A percentile compares a stretch with the other conserved stretches of the same genome.
Evolutionary conservation across 805 yeast species (phyloP).

Genomic region (Nakazawaea holstii): DNA sequence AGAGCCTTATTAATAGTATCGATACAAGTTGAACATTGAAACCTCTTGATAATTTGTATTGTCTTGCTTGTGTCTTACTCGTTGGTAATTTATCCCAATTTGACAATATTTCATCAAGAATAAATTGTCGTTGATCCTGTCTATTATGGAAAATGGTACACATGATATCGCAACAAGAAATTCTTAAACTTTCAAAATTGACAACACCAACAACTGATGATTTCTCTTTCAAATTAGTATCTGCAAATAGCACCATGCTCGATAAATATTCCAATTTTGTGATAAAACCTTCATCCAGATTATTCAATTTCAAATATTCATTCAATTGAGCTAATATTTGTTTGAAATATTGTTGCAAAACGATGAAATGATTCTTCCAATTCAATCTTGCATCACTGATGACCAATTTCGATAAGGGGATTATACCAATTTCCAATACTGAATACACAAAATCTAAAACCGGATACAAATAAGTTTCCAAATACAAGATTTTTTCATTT

Average conservation of each 20-base stretch:
- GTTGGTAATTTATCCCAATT: slow-evolving; percentile 45
- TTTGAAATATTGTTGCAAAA: slow-evolving; percentile 5
- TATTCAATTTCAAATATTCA: slow-evolving; percentile 11
- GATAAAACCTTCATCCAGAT: slow-evolving; percentile 44
- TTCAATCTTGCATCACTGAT: slow-evolving; percentile 2
- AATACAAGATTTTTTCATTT: slow-evolving; percentile 36
- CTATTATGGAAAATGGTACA: slow-evolving; percentile 33
- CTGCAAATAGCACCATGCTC: slow-evolving; percentile 34
- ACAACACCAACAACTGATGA: slow-evolving; percentile 17
- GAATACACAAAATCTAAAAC: slow-evolving; percentile 34
- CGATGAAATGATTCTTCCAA: background rate
- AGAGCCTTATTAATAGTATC: slow-evolving; percentile 35
- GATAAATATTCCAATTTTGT: slow-evolving; percentile 57
- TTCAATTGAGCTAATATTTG: slow-evolving; percentile 16
- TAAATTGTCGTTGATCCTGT: slow-evolving; percentile 51
- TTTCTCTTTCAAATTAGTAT: slow-evolving; percentile 21
- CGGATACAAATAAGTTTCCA: slow-evolving; percentile 37
- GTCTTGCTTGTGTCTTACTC: slow-evolving; percentile 37
- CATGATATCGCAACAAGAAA: slow-evolving; percentile 24
- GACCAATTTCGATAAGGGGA: slow-evolving; percentile 13
- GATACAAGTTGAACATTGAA: slow-evolving; percentile 44
- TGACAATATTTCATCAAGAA: slow-evolving; percentile 54
- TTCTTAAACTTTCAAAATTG: slow-evolving; percentile 24
- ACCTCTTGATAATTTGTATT: slow-evolving; percentile 38
- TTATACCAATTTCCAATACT: slow-evolving; percentile 25